These are phyloP conservation scores for Hirschfeldia incana DNA, from an alignment of 345 rosid species.

Conservation along the genomic window DNA sequence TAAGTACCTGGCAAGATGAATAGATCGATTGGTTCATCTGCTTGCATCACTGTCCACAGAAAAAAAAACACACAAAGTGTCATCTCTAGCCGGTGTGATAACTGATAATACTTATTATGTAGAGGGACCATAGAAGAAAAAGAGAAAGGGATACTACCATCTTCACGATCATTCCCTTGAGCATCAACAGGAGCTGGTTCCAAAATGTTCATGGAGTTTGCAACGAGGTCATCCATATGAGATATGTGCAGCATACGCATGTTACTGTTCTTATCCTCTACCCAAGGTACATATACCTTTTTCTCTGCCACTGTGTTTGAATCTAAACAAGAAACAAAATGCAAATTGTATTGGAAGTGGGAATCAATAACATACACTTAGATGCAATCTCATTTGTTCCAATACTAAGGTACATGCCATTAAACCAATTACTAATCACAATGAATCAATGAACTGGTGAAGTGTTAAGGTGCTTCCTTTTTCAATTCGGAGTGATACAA, in stretches of 20 bases:
- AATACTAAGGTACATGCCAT: background rate
- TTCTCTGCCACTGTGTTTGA: constrained; percentile 40
- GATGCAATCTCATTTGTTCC: background rate
- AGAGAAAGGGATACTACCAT: constrained; percentile 49
- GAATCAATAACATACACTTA: background rate
- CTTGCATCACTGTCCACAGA: constrained; percentile 64
- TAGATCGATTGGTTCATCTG: constrained; percentile 77
- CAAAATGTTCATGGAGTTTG: constrained; percentile 89
- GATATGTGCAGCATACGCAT: constrained; percentile 87
- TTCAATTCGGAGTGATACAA: background rate
- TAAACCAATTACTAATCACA: background rate
- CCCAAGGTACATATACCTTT: constrained; percentile 86
- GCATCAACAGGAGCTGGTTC: constrained; percentile 80
- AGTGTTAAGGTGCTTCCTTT: background rate
- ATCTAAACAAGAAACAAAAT: constrained; percentile 36
- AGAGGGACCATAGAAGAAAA: background rate
- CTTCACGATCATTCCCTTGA: constrained; percentile 76
- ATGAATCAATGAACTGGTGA: background rate
- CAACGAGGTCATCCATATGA: constrained; percentile 67
- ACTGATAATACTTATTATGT: background rate
- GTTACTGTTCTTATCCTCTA: constrained; percentile 89
- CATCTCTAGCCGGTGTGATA: background rate
- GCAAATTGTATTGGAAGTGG: background rate
- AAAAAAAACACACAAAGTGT: background rate
- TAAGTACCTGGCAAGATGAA: constrained; percentile 76